phyloP scores from a whole-genome alignment of 1,284 basidiomycete genomes.

The Anthracocystis panici-leucophaei region DNA sequence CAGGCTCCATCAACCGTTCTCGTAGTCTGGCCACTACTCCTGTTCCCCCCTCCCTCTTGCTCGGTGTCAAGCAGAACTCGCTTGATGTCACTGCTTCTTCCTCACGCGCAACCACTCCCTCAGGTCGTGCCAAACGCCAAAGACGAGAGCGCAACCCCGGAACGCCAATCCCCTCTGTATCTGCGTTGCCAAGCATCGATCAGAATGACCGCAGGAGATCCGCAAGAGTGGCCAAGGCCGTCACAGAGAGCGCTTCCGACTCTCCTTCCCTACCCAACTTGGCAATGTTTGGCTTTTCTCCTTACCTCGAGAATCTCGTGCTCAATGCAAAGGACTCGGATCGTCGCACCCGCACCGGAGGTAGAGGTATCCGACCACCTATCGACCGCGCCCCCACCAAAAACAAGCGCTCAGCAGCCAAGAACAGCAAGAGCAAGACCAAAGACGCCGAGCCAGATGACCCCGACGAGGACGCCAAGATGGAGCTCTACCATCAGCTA shows the following conservation, averaged over 20 bases:
- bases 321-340: conserved; percentile 43
- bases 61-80: conserved; percentile 19
- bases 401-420: conserved; percentile 25
- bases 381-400: conserved; percentile 27
- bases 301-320: conserved; percentile 48
- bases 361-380: conserved; percentile 22
- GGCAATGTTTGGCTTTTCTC: conserved; percentile 43
- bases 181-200: conserved; percentile 37
- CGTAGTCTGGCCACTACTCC: conserved; percentile 45
- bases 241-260: conserved; percentile 26
- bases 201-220: conserved; percentile 37
- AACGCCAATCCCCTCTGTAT: conserved; percentile 3
- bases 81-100: conserved; percentile 32
- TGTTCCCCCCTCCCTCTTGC: conserved; percentile 23
- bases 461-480: conserved; percentile 36
- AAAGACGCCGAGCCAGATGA: conserved; percentile 36
- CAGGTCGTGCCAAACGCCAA: conserved; percentile 32
- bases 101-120: conserved; percentile 37
- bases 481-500: conserved; percentile 41
- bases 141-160: conserved; percentile 33
- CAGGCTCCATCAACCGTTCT: conserved; percentile 22
- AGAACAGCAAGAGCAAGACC: conserved; percentile 36
- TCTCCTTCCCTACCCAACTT: conserved; percentile 36
- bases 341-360: conserved; percentile 39
- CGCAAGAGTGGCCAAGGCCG: conserved; percentile 44